phyloP scores from a whole-genome alignment of 2,329 filamentous ascomycete genomes.

The Arachnomyces sp. region DNA sequence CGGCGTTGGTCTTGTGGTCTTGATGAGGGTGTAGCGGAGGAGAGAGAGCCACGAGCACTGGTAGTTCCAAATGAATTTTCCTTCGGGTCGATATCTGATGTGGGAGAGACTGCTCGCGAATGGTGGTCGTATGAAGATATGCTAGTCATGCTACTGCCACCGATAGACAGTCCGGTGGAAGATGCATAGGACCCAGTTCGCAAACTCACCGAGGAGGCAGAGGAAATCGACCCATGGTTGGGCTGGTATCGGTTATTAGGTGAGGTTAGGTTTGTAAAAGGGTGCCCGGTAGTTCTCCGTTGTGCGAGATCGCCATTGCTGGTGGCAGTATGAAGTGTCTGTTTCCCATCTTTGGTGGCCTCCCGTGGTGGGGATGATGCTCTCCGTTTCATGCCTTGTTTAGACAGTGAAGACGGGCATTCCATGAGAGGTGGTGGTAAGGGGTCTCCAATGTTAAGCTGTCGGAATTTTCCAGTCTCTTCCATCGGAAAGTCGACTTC shows the following conservation, averaged over 20 bases:
- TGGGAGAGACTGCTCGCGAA: constrained; percentile 54
- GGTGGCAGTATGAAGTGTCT: constrained; percentile 25
- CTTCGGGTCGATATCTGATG: constrained; percentile 47
- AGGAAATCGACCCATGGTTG: constrained; percentile 56
- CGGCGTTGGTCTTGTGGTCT: constrained; percentile 28
- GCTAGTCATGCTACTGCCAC: constrained; percentile 58
- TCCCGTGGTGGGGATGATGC: constrained; percentile 58
- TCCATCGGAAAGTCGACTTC: constrained; percentile 36
- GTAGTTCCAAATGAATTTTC: constrained; percentile 44
- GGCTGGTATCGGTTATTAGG: constrained; percentile 48
- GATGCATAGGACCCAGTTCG: constrained; percentile 58
- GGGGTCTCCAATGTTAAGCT: constrained; percentile 33
- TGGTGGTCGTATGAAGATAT: constrained; percentile 54
- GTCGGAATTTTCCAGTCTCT: constrained; percentile 27
- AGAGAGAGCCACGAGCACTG: constrained; percentile 39
- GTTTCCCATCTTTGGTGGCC: constrained; percentile 29
- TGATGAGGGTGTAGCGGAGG: constrained; percentile 30
- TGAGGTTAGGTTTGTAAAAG: constrained; percentile 48
- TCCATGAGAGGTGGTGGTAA: constrained; percentile 30
- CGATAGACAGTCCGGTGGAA: constrained; percentile 50
- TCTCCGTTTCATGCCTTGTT: constrained; percentile 55
- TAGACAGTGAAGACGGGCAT: constrained; percentile 25
- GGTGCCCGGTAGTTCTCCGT: constrained; percentile 46
- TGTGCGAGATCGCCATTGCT: constrained; percentile 48
- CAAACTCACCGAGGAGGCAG: constrained; percentile 55